Evolutionary conservation across 2,329 filamentous ascomycete genomes (phyloP), one percentile per base, ranked within the genome.

Genomic region (Ustilaginoidea virens): DNA sequence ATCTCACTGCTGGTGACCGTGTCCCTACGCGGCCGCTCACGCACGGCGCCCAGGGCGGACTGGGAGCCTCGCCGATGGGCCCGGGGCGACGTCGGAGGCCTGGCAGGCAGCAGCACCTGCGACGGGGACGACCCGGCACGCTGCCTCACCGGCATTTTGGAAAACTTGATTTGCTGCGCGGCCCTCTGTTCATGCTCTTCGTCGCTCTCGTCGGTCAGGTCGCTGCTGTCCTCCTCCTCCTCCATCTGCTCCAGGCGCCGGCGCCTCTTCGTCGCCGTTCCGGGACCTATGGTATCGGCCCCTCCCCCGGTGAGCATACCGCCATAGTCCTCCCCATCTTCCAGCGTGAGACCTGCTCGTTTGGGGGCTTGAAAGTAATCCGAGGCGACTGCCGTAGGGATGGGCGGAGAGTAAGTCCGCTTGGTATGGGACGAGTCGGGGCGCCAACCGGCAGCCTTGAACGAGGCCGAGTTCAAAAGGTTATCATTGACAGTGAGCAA

Each of bases 161-260:
- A 74, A 53, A 98, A 98, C 47, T 87, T 86, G 49, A 96, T 93
- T 50, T 92, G 82, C 48, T 92, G 82, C 3, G 79, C 78, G 25
- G 80, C 78, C 31, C 82, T 75, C 36, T 74, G 66, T 32, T 82
- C 77, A 2, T 69, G 63, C 29, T 85, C 79, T 15, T 86, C 79
- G 28, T 90, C 81, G 42, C 80, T 87, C 40, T 87, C 80, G 43
- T 90, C 81, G 47, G 76, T 85, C 30, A 87, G 57, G 42, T 87
- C 81, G 45, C 80, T 86, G 51, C 81, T 90, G 45, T 87, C 81
- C 33, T 85, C 80, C 43, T 85, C 80, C 43, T 90, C 81, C 40
- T 85, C 79, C 58, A 82, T 69, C 49, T 81, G 76, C 51, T 86
- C 78, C 35, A 77, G 60, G 30, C 71, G 63, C 36, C 69, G 54